Conservation (phyloP, 768 basidiomycete genomes). For the Boletus rufocinnamomeus region DNA sequence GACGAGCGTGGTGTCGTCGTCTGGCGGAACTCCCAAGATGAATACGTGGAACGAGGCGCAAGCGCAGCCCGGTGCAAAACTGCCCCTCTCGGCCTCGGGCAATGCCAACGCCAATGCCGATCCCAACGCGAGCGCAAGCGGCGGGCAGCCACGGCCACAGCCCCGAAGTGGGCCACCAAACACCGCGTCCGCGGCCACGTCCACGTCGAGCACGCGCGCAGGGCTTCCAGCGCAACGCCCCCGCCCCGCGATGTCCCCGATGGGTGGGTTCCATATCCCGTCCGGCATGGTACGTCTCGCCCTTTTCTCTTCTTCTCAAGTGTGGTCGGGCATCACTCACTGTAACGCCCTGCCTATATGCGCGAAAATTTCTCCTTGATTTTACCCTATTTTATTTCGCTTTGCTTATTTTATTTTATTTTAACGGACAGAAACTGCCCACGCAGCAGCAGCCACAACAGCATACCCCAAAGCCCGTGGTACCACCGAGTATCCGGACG, state of each 20-base stretch:
- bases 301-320: background rate
- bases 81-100: background rate
- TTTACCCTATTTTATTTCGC: background rate
- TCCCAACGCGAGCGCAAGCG: background rate
- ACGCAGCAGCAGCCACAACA: slow-evolving; percentile 4
- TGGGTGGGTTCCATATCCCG: slow-evolving; percentile 54
- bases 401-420: background rate
- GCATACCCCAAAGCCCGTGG: slow-evolving; percentile 4
- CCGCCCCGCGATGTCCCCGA: slow-evolving; percentile 25
- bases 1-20: background rate
- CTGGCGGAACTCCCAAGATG: background rate
- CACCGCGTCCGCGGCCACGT: slow-evolving; percentile 2
- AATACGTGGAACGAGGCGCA: slow-evolving; percentile 1
- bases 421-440: slow-evolving; percentile 14
- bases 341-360: slow-evolving; percentile 7
- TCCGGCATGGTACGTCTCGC: slow-evolving; percentile 43
- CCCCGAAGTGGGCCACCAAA: background rate
- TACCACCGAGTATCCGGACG: slow-evolving; percentile 12
- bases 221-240: background rate
- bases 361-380: background rate
- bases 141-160: background rate
- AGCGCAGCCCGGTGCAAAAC: background rate
- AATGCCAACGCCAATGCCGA: background rate
- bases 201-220: slow-evolving; percentile 1
- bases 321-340: background rate